These are phyloP conservation scores for Cyclotella choctawhatcheeana DNA, from an alignment of 108 stramenopile species.

Conservation along the genomic window DNA sequence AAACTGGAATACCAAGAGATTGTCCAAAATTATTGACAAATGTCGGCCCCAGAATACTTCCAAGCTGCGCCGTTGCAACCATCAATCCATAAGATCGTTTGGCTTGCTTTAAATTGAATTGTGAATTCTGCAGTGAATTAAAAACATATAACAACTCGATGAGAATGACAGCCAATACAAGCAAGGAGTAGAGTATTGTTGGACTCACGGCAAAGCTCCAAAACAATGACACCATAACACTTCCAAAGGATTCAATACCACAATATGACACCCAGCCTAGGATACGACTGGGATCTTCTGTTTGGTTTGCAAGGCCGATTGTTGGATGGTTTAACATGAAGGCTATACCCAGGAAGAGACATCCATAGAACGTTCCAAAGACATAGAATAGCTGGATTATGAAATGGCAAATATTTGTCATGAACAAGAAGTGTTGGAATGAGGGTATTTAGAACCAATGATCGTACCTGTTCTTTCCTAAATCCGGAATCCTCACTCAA, in stretches of 20 bases:
- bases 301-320: conserved; percentile 87
- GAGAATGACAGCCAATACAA: too few species aligned
- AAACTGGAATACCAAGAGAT: conserved; percentile 74
- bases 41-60: conserved; percentile 93
- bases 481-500: conserved; percentile 73
- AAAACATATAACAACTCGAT: too few species aligned
- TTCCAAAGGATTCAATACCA: conserved; percentile 95
- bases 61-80: conserved; percentile 95
- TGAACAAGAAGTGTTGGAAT: background rate
- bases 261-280: conserved; percentile 97
- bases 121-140: too few species aligned
- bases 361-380: conserved; percentile 93
- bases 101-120: conserved; percentile 88
- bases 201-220: conserved; percentile 97
- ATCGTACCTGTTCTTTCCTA: conserved; percentile 79
- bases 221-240: conserved; percentile 93
- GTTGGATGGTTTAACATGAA: conserved; percentile 81
- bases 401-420: background rate
- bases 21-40: conserved; percentile 78
- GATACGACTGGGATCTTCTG: conserved; percentile 70
- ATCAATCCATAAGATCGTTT: conserved; percentile 96
- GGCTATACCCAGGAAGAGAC: conserved; percentile 80
- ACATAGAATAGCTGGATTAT: conserved; percentile 94
- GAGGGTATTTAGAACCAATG: too few species aligned
- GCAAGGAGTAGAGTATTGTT: too few species aligned